Percentiles rank a stretch among this genome's conserved stretches.
These are phyloP conservation scores for Penicillium salamii DNA, from an alignment of 495 filamentous ascomycete genomes.

Conservation along the genomic window DNA sequence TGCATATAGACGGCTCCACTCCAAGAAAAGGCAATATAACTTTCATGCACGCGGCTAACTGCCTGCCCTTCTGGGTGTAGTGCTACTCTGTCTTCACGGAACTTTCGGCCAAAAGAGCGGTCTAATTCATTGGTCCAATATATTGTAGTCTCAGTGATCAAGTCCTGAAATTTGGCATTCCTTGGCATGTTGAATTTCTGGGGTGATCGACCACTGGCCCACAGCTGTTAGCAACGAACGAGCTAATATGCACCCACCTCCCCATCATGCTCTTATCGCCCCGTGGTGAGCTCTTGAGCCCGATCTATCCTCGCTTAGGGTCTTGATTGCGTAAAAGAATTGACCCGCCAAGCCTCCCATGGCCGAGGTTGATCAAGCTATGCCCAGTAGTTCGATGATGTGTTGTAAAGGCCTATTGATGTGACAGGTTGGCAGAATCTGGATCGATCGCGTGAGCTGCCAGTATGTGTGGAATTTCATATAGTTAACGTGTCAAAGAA, in stretches of 20 bases:
- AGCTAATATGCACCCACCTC: neutral
- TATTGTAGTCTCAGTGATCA: neutral
- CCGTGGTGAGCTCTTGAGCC: neutral
- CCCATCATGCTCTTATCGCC: neutral
- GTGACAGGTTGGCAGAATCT: neutral
- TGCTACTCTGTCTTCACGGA: neutral
- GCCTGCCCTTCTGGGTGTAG: conserved; percentile 3
- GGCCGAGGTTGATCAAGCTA: neutral
- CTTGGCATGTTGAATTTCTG: conserved; percentile 5
- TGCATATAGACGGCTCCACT: conserved; percentile 2
- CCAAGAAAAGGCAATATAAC: conserved; percentile 1
- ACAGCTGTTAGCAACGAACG: neutral
- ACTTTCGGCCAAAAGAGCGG: conserved; percentile 2
- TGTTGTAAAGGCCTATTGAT: neutral
- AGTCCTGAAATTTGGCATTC: neutral
- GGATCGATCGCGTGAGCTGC: too few species aligned
- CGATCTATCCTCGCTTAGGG: neutral
- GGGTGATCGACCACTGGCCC: conserved; percentile 7
- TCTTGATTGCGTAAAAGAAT: neutral
- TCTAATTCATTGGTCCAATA: neutral
- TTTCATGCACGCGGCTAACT: neutral
- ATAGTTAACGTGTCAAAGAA: neutral
- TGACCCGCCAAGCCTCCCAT: neutral
- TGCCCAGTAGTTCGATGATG: conserved; percentile 1
- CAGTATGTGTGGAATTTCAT: neutral